Percentiles rank a stretch among this genome's conserved stretches.
phyloP scores from a whole-genome alignment of 164 flowering plant species.

The Aristolochia fimbriata region DNA sequence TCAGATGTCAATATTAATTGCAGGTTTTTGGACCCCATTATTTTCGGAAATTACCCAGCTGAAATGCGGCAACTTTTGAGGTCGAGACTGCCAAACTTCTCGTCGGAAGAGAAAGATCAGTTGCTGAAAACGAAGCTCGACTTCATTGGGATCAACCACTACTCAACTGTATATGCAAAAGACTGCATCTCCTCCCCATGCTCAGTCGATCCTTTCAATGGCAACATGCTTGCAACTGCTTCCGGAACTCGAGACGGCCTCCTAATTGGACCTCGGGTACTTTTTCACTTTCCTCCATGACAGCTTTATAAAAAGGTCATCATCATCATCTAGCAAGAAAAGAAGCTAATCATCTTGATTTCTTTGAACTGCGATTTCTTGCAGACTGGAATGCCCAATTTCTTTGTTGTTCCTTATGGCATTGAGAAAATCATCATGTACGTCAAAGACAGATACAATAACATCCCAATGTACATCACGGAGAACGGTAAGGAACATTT shows the following conservation, averaged over 20 bases:
- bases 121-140: conserved; percentile 18
- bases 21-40: conserved; percentile 25
- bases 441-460: conserved; percentile 12
- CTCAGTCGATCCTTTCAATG: not conserved
- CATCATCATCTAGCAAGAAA: too few species aligned
- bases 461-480: conserved; percentile 10
- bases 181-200: conserved; percentile 10
- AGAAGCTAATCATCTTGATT: not conserved
- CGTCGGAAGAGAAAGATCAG: conserved; percentile 12
- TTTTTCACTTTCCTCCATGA: not conserved
- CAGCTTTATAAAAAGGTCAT: too few species aligned
- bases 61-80: conserved; percentile 19
- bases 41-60: conserved; percentile 28
- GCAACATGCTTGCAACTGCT: not conserved
- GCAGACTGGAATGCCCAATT: conserved; percentile 7
- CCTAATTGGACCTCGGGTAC: conserved; percentile 10
- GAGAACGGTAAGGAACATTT: conserved; percentile 1
- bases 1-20: not conserved
- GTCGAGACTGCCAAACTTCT: conserved; percentile 14
- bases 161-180: conserved; percentile 7
- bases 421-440: conserved; percentile 8
- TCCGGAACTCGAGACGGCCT: conserved; percentile 2
- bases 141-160: conserved; percentile 21
- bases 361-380: not conserved
- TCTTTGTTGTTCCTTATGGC: conserved; percentile 10